These are phyloP conservation scores for Coprinopsis strossmayeri DNA, from an alignment of 768 basidiomycete species.

Conservation along the genomic window DNA sequence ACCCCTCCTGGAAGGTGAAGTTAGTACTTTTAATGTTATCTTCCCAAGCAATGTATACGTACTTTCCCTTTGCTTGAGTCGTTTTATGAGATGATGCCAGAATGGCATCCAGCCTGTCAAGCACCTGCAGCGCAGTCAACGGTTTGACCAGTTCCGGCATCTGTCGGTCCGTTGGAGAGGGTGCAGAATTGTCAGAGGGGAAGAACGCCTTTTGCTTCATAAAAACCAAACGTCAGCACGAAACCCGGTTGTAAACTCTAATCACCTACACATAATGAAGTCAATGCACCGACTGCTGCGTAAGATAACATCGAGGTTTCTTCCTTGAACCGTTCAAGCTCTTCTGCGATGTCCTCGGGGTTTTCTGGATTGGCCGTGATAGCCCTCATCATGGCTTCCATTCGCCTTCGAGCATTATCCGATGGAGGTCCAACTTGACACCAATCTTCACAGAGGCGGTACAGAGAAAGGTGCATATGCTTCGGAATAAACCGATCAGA, in stretches of 20 bases:
- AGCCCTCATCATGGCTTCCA: slow-evolving; percentile 65
- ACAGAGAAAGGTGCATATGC: slow-evolving; percentile 72
- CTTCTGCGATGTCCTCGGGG: slow-evolving; percentile 42
- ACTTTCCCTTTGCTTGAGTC: slow-evolving; percentile 60
- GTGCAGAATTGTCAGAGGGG: slow-evolving; percentile 48
- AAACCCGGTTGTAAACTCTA: neutral
- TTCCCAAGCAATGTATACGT: slow-evolving; percentile 21
- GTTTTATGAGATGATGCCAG: slow-evolving; percentile 50
- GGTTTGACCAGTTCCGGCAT: slow-evolving; percentile 45
- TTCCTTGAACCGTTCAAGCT: slow-evolving; percentile 53
- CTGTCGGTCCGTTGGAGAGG: slow-evolving; percentile 58
- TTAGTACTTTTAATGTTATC: neutral
- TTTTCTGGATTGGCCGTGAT: slow-evolving; percentile 52
- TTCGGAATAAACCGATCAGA: slow-evolving; percentile 72
- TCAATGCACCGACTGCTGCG: slow-evolving; percentile 81
- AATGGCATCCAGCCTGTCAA: slow-evolving; percentile 67
- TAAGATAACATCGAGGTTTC: slow-evolving; percentile 70
- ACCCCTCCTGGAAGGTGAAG: slow-evolving; percentile 52
- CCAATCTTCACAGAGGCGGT: slow-evolving; percentile 89
- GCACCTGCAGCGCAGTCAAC: slow-evolving; percentile 41
- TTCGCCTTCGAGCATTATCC: slow-evolving; percentile 64
- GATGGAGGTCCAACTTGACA: slow-evolving; percentile 77
- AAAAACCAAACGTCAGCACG: slow-evolving; percentile 1
- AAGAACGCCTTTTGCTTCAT: slow-evolving; percentile 74
- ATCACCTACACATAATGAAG: slow-evolving; percentile 77